These are phyloP conservation scores for Lipomyces mesembrius DNA, from an alignment of 805 yeast genomes.

Conservation along the genomic window DNA sequence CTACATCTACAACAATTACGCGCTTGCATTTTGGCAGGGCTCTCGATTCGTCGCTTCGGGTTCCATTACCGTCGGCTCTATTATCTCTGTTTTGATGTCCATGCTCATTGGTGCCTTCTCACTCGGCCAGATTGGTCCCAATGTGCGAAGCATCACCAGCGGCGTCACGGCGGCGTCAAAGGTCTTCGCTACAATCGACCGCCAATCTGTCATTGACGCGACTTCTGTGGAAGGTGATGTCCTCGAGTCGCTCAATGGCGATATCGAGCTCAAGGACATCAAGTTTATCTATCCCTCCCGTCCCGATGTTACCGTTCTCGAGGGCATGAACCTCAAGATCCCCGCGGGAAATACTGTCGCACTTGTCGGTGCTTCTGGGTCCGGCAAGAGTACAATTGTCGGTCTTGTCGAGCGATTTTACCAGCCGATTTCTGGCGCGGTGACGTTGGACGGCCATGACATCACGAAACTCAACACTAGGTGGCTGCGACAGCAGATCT, in stretches of 20 bases:
- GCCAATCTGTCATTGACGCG: slow-evolving; percentile 48
- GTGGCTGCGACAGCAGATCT: slow-evolving; percentile 73
- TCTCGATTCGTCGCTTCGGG: slow-evolving; percentile 48
- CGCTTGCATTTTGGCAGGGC: slow-evolving; percentile 52
- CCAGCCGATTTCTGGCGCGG: slow-evolving; percentile 73
- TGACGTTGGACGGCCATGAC: slow-evolving; percentile 84
- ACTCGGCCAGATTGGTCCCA: slow-evolving; percentile 49
- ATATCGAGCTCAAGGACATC: slow-evolving; percentile 80
- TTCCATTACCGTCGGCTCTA: slow-evolving; percentile 44
- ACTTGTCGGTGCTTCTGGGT: slow-evolving; percentile 92
- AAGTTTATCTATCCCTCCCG: slow-evolving; percentile 80
- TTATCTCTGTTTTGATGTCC: slow-evolving; percentile 45
- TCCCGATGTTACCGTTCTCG: slow-evolving; percentile 81
- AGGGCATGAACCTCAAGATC: slow-evolving; percentile 73
- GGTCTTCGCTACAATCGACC: slow-evolving; percentile 49
- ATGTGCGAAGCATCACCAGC: slow-evolving; percentile 45
- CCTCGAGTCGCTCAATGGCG: slow-evolving; percentile 53
- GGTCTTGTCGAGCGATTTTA: slow-evolving; percentile 86
- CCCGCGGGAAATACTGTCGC: slow-evolving; percentile 93
- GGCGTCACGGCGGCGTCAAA: slow-evolving; percentile 49
- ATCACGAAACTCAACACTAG: slow-evolving; percentile 71
- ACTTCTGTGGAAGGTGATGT: slow-evolving; percentile 37
- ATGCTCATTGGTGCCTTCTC: slow-evolving; percentile 46
- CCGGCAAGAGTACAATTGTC: slow-evolving; percentile 90
- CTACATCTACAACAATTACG: slow-evolving; percentile 75